phyloP scores from a whole-genome alignment of 2,329 filamentous ascomycete genomes.

The Claviceps pazoutovae region DNA sequence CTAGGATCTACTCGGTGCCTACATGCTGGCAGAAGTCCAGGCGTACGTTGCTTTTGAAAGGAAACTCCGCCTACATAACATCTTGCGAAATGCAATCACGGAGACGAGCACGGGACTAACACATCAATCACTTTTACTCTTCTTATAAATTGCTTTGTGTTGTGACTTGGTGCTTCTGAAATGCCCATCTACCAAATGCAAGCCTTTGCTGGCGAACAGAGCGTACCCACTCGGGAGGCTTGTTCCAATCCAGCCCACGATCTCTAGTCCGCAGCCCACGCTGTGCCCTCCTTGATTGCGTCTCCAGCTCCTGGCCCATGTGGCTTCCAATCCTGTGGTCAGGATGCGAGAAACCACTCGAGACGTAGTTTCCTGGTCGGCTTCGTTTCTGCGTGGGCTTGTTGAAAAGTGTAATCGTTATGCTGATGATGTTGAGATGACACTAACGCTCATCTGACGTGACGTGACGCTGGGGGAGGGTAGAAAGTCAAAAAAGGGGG shows the following conservation, averaged over 20 bases:
- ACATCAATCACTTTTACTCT: background rate
- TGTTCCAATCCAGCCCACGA: conserved; percentile 2
- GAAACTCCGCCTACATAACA: no score
- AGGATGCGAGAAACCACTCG: background rate
- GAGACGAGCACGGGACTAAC: background rate
- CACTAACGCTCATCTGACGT: conserved; percentile 11
- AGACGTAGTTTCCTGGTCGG: background rate
- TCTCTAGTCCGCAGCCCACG: conserved; percentile 4
- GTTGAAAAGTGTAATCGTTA: conserved; percentile 1
- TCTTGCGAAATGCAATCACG: no score
- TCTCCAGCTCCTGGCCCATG: conserved; percentile 2
- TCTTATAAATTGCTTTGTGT: conserved; percentile 7
- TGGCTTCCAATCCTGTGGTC: background rate
- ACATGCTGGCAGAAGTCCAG: no score
- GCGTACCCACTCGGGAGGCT: conserved; percentile 2
- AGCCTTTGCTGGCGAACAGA: conserved; percentile 3
- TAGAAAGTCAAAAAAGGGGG: background rate
- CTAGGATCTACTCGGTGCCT: no score
- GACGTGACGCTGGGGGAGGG: background rate
- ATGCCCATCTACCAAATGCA: conserved; percentile 6
- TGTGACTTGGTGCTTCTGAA: conserved; percentile 9
- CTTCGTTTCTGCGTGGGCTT: background rate
- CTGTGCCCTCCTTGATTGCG: background rate
- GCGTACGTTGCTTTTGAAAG: no score
- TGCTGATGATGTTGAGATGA: conserved; percentile 7